Evolutionary conservation across 2,329 filamentous ascomycete species (phyloP).

Genomic region (Anthostomella pinea): DNA sequence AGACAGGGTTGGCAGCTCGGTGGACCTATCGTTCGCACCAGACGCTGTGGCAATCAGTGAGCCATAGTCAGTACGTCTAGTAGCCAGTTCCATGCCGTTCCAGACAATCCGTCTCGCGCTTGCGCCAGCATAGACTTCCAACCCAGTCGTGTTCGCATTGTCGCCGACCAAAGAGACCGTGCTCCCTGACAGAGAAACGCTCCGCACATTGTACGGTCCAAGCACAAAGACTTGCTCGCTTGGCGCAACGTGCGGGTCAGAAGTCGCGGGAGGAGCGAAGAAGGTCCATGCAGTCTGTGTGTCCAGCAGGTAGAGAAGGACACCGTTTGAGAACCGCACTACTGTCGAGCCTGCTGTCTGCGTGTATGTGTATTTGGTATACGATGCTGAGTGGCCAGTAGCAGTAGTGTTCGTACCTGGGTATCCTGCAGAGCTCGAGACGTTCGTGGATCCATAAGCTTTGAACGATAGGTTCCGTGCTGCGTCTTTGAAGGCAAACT

Average conservation of each 20-base stretch:
- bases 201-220: not conserved
- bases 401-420: not conserved
- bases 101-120: not conserved
- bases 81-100: not conserved
- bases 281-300: not conserved
- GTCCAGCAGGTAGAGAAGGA: constrained; percentile 1
- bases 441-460: not conserved
- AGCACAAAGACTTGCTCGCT: constrained; percentile 2
- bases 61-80: not conserved
- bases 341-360: not conserved
- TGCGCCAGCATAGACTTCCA: constrained; percentile 1
- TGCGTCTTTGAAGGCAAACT: constrained; percentile 3
- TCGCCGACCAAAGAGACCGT: not conserved
- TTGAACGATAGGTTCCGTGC: not conserved
- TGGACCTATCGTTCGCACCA: not conserved
- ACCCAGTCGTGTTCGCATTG: not conserved
- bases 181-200: not conserved
- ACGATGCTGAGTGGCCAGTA: too few species aligned
- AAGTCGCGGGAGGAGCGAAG: not conserved
- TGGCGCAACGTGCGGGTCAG: not conserved
- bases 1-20: not conserved
- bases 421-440: too few species aligned
- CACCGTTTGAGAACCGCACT: not conserved
- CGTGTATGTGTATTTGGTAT: not conserved
- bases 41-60: not conserved